Base-by-base conservation (phyloP, 257 asterid genomes). In the Thymus quinquecostatus region DNA sequence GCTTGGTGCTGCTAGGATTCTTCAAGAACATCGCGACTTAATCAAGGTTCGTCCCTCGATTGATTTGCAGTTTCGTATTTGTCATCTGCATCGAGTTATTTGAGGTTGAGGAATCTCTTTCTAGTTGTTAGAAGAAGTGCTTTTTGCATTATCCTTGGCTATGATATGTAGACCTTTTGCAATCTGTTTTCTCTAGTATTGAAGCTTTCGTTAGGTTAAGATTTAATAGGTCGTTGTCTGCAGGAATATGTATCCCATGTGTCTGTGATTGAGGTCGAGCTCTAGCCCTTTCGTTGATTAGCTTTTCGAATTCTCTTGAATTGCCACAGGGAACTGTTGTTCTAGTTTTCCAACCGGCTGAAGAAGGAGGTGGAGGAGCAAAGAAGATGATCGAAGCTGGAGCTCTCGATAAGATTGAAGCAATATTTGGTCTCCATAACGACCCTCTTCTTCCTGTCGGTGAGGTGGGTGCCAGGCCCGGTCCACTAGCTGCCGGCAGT, bases 1-100 rank as follows among this genome's bases (percentile, higher is more conserved):
- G 76, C 98, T 95, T 55, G 99, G 98, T 55, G 99, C 98, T 33
- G 99, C 99, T 6, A 95, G 81, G 76, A 91, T 94, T 79, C 96
- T 94, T 72, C 96, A 82, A 73, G 88, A 86, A 64, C 86, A 94
- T 81, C 84, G 79, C 2, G 30, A 84, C 12, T 11, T 77, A 55
- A 33, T 91, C 57, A 82, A 94, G 97, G 99, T 90, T 66, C 88
- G 8, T 2, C 33, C 34, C 33, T 49, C 13, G 48, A 49, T 49
- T 34, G 5, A 12, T 65, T 13, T 9, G 21, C 33, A 66, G 14
- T 50, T 49, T 66, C 49, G 14, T 49, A 7, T 43, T 65, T 13
- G 21, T 21, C 36, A 4, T 13, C 33, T 33, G 44, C n/a, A 50
- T 34, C 12, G 41, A 10, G 21, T 32, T 54, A 12, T 8, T 8